Evolutionary conservation across 179 eudicot species (phyloP).

Genomic region (Beta corolliflora): DNA sequence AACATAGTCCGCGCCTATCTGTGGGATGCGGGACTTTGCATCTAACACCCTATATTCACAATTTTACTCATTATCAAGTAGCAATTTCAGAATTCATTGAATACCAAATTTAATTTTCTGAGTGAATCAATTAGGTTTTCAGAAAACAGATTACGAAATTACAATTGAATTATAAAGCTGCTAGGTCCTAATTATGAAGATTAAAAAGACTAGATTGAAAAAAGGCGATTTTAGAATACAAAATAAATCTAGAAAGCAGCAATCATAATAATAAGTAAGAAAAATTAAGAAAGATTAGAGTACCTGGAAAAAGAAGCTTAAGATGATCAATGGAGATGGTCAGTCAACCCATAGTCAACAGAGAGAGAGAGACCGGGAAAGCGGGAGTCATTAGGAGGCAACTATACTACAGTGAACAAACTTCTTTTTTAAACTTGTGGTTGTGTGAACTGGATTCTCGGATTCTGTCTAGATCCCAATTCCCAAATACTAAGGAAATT

Average conservation of each 20-base stretch:
- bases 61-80: too few species aligned
- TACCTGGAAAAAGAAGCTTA: not conserved
- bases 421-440: too few species aligned
- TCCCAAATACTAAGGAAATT: too few species aligned
- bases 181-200: not conserved
- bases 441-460: too few species aligned
- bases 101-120: not conserved
- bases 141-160: not conserved
- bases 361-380: not conserved
- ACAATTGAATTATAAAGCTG: not conserved
- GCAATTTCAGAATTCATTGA: not conserved
- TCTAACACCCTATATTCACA: too few species aligned
- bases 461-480: too few species aligned
- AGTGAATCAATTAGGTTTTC: not conserved
- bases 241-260: not conserved
- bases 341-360: not conserved
- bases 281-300: not conserved
- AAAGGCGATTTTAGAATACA: not conserved
- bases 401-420: too few species aligned
- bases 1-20: too few species aligned
- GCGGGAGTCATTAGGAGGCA: not conserved
- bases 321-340: not conserved
- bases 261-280: not conserved
- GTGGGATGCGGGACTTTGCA: too few species aligned
- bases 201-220: not conserved